These are phyloP conservation scores for Candida sithepensis DNA, from an alignment of 805 yeast species.

Conservation along the genomic window DNA sequence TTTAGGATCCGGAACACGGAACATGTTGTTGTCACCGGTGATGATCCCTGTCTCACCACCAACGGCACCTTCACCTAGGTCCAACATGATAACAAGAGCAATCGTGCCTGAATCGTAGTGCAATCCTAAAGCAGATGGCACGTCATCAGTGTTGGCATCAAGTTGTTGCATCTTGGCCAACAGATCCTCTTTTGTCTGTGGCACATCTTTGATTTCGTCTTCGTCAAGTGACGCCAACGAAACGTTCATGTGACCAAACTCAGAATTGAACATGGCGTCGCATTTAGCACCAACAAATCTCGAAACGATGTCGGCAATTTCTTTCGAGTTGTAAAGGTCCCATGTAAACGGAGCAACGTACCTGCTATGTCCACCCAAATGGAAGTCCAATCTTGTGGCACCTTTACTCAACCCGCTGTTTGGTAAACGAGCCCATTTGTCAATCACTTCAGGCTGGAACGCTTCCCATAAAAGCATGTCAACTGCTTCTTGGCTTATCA, in stretches of 20 bases:
- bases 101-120: constrained; percentile 45
- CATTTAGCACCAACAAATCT: constrained; percentile 48
- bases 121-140: constrained; percentile 45
- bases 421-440: constrained; percentile 39
- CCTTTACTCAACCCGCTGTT: constrained; percentile 21
- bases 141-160: constrained; percentile 29
- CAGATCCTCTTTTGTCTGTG: constrained; percentile 15
- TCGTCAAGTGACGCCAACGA: constrained; percentile 32
- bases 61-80: constrained; percentile 44
- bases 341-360: constrained; percentile 40
- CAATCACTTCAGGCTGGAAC: constrained; percentile 39
- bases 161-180: constrained; percentile 15
- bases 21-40: constrained; percentile 35
- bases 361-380: constrained; percentile 44
- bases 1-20: constrained; percentile 37
- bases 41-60: constrained; percentile 48
- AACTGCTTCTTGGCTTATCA: constrained; percentile 56
- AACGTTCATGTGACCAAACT: constrained; percentile 48
- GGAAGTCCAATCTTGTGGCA: constrained; percentile 38
- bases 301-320: constrained; percentile 42
- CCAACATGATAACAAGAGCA: constrained; percentile 47
- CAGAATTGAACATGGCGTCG: constrained; percentile 45
- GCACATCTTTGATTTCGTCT: constrained; percentile 11
- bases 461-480: constrained; percentile 52
- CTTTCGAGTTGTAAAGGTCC: constrained; percentile 50